Base-by-base conservation (phyloP, 1,139 yeast genomes). In the Petasospora rhodanensis region DNA sequence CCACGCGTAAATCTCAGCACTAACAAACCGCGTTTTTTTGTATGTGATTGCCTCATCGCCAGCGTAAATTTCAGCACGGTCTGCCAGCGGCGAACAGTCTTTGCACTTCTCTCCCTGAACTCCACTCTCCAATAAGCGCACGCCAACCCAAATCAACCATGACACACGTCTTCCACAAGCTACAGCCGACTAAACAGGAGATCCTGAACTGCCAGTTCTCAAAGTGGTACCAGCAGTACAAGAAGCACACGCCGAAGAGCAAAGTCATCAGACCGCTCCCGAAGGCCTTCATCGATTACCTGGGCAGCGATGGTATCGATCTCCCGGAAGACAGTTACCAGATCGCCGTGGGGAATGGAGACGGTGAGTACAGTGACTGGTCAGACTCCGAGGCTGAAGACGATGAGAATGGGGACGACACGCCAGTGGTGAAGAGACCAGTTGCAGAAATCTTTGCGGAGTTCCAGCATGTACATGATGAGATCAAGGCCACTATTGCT, bases 341-440 rank as follows among this genome's bases (percentile, higher is more conserved):
- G 6, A 65, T 59, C 7, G 52, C 58, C 6, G 49, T 57, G 21
- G 60, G 64, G 7, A 64, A 62, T 37, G 76, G 79, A 34, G 81
- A 76, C 37, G 76, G 75, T 40, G 86, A 78, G 25, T 79, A 77
- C 47, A 73, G 83, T 41, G 89, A 79, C 46, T 81, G 89, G 84
- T 80, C 74, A 23, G 70, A 61, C 2, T 62, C 51, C 5, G 67
- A 56, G 8, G 54, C 43, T 4, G 50, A 41, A 2, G 57, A 51
- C 2, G 45, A 38, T 17, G 43, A 37, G 6, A 45, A 45, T 5
- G 41, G 38, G 6, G 49, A 42, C n/a, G 45, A 26, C 10, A 46
- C 34, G 14, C 41, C 21, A 10, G 42, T 32, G 14, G 29, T 40
- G 28, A 43, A 38, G 34, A 35, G 37, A 22, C 14, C 45, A 24